Base-by-base conservation (phyloP, 345 rosid genomes). In the Pelargonium nanum region DNA sequence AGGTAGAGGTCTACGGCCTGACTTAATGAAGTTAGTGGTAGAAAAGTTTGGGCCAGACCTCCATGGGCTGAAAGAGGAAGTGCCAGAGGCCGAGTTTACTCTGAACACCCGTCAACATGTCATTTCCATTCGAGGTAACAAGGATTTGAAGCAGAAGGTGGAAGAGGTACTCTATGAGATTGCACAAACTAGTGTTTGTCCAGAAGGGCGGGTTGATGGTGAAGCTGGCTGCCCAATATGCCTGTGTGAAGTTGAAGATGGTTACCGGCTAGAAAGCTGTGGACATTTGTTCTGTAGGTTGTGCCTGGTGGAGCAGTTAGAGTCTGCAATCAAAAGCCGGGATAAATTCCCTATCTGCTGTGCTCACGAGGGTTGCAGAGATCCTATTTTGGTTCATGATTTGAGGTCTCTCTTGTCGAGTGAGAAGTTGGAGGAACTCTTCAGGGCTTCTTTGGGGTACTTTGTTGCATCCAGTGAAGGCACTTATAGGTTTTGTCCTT, bases 241-340 rank as follows among this genome's bases (percentile, higher is more conserved):
- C 81, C 78, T 89, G 63, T 87, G 89, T 64, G 87, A 82, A 68
- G 78, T 92, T 55, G 97, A 89, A 55, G 88, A 87, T 62, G 80
- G 84, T 57, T 87, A 87, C 75, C 67, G 26, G 69, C 96, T 92
- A 12, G 86, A 84, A 77, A 88, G 80, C 59, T 92, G 97, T 58
- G 75, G 64, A 1, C 98, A 92, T 70, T 64, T 60, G 53, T 85
- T 85, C 72, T 89, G 99, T 68, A 78, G 74, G 60, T 71, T 65
- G 0, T 93, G 99, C 77, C 78, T 89, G 77, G 68, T 88, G 60
- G 92, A 88, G 76, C 96, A 88, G 56, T 79, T 79, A 19, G 92
- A 85, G 52, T 87, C 89, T 15, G 87, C 92, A 1, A 74, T 83
- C 13, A 80, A 69, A 76, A 83, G 83, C 65, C 64, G 67, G 10